Evolutionary conservation across 345 rosid genomes (phyloP).

Genomic region (Aquilaria yunnanensis): DNA sequence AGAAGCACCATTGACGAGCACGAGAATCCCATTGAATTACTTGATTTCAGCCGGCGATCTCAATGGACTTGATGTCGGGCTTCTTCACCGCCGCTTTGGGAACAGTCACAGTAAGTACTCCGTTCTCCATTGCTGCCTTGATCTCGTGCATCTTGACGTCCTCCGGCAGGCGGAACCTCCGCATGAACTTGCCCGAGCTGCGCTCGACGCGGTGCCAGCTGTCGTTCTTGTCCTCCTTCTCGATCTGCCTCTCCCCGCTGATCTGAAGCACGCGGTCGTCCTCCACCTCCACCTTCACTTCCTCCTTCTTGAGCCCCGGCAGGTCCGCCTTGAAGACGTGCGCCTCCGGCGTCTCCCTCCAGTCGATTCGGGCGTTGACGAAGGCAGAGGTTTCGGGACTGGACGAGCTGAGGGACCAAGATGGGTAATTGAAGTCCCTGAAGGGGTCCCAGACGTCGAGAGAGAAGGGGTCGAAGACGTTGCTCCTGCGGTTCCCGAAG

Average conservation of each 20-base stretch:
- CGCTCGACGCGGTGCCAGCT: constrained; percentile 14
- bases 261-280: constrained; percentile 12
- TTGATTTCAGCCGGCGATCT: constrained; percentile 11
- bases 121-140: constrained; percentile 13
- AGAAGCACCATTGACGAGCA: too few species aligned
- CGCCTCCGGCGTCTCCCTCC: constrained; percentile 16
- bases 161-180: constrained; percentile 17
- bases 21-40: too few species aligned
- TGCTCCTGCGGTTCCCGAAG: constrained; percentile 5
- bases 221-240: constrained; percentile 15
- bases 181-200: constrained; percentile 4
- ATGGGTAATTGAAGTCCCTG: constrained; percentile 3
- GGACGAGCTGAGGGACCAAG: neutral
- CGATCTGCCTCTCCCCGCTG: constrained; percentile 11
- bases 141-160: constrained; percentile 5
- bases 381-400: constrained; percentile 1
- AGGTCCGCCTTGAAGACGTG: constrained; percentile 20
- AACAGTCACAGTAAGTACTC: constrained; percentile 15
- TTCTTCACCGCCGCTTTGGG: constrained; percentile 8
- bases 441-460: constrained; percentile 19
- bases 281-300: constrained; percentile 14
- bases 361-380: constrained; percentile 11
- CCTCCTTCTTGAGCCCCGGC: constrained; percentile 19
- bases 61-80: constrained; percentile 5
- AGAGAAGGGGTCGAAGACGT: constrained; percentile 7